Evolutionary conservation across 768 basidiomycete genomes (phyloP), one percentile per base, ranked within the genome.

Genomic region (Collybia sordida): DNA sequence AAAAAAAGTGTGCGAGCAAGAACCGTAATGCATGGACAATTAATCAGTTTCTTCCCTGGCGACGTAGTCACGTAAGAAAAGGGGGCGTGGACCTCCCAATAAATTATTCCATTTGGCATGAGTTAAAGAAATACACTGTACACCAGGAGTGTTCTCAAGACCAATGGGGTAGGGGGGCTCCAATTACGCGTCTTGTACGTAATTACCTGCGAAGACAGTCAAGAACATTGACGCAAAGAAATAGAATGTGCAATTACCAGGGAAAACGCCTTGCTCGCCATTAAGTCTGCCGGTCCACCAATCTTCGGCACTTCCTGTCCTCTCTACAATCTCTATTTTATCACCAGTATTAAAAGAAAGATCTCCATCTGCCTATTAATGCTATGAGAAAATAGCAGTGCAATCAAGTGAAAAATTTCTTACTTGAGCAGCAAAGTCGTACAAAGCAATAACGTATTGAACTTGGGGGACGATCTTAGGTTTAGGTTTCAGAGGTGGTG

Each of bases 251-350:
- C 21, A 57, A 65, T 64, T 71, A 81, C 90, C 91, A 48, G 95
- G 96, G 71, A 98, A 98, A 14, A 94, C 88, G 6, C 95, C 95
- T 64, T 91, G 82, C 53, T 66, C 64, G 6, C 93, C 93, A 56
- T 91, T 84, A 57, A 96, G 46, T 60, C 81, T 79, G 6, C 96
- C 95, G 22, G 94, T 97, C 96, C 96, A 98, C 95, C 95, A 98
- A 63, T 98, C 95, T 64, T 98, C 92, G 22, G 85, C 64, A 60
- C 84, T 94, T 6, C 79, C 81, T 15, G 87, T 85, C 67, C 81
- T 82, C 67, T 94, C 86, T 28, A 97, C 78, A 47, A 98, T 74
- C 70, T 96, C 93, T 66, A 98, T 98, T 56, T 80, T 75, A 67
- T 98, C 95, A 14, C 96, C 96, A 14, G 83, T 81, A 54, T 76